Evolutionary conservation across 2,329 filamentous ascomycete species (phyloP), one percentile per base, ranked within the genome.

Genomic region (Orbilia brochopaga): DNA sequence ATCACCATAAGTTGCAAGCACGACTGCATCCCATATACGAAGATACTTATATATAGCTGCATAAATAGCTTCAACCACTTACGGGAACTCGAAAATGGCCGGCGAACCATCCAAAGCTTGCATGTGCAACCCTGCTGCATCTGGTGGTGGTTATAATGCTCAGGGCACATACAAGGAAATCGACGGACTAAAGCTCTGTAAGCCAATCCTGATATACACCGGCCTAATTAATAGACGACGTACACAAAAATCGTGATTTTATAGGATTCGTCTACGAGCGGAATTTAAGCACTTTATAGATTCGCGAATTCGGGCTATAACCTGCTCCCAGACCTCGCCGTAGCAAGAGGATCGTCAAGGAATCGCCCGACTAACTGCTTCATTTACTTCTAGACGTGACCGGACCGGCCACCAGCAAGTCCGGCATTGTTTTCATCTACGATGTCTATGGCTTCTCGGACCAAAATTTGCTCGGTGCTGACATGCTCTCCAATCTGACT

Each of bases 341-440:
- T n/a, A n/a, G n/a, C n/a, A n/a, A 42, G 11, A 42, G 37, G 15
- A 42, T 15, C 32, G 37, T 4, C 13, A 17, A 5, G 11, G 13
- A 13, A 42, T 15, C n/a, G n/a, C 37, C 15, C 4, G 13, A 17
- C n/a, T 42, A 42, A 6, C 37, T 4, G 4, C 5, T 32, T 32
- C 11, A 15, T 19, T 13, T 13, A 0, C 32, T 59, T 30, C 1
- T 19, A 70, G 65, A 63, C 13, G 37, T 70, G 2, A 70, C 65
- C 21, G 65, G 58, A 2, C 53, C 65, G 30, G 11, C 46, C 3
- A 24, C 44, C 15, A 15, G 58, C 19, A 70, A 63, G 17, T 63
- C 54, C 1, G 58, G 35, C 15, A 70, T 70, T 7, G 58, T 70
- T 1, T 70, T 70, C 19, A 59, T 70, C 15, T 70, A 70, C 32